These are phyloP conservation scores for Sclerotinia sclerotiorum DNA, from an alignment of 2,329 filamentous ascomycete genomes.

Conservation along the genomic window DNA sequence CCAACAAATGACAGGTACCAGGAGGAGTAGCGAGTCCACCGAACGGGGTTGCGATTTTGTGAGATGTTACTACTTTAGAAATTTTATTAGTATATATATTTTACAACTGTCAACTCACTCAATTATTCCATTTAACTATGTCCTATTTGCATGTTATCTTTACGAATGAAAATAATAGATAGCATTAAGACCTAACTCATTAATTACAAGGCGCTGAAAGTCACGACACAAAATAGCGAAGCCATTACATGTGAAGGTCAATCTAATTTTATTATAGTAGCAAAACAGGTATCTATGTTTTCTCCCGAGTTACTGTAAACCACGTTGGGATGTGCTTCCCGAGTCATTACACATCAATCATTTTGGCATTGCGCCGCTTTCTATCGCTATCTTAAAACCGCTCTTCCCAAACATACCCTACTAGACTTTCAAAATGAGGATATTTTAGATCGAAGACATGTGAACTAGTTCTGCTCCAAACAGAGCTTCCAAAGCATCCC, in stretches of 20 bases:
- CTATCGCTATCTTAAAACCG: background rate
- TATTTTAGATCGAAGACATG: background rate
- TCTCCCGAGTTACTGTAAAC: background rate
- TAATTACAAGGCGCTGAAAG: too few relatives aligned
- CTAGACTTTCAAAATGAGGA: background rate
- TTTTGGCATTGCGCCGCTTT: background rate
- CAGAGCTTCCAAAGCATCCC: slow-evolving; percentile 40
- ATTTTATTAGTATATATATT: background rate
- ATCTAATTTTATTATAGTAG: background rate
- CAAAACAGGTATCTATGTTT: background rate
- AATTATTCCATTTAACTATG: background rate
- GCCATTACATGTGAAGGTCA: background rate
- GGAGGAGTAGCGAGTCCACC: slow-evolving; percentile 38
- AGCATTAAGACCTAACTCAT: background rate
- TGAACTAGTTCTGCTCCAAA: background rate
- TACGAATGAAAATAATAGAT: background rate
- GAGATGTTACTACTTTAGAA: background rate
- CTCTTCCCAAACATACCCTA: too few relatives aligned
- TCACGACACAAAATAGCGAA: background rate
- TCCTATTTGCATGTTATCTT: background rate
- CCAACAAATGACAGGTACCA: slow-evolving; percentile 27
- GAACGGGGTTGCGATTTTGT: slow-evolving; percentile 39
- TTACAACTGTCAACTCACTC: background rate
- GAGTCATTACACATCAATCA: background rate
- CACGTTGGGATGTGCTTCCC: background rate